These are phyloP conservation scores for Oxyria digyna DNA, from an alignment of 148 eudicot genomes.

Conservation along the genomic window DNA sequence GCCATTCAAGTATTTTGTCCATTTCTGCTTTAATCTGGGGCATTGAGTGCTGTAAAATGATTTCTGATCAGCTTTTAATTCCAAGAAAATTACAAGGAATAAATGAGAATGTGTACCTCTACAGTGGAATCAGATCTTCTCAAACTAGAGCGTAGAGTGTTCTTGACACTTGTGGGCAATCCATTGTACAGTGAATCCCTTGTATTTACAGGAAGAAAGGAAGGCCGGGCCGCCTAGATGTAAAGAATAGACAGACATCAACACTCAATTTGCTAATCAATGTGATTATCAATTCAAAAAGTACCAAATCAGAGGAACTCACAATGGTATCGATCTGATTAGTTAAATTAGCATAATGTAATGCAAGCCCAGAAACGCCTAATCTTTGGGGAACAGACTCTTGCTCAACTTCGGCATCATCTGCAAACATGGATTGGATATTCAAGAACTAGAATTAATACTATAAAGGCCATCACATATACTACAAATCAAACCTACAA, in stretches of 20 bases:
- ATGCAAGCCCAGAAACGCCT: slow-evolving; percentile 82
- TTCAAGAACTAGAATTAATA: background rate
- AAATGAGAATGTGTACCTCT: slow-evolving; percentile 32
- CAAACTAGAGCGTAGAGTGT: slow-evolving; percentile 53
- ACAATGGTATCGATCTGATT: slow-evolving; percentile 90
- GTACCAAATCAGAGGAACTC: slow-evolving; percentile 18
- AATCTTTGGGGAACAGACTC: slow-evolving; percentile 41
- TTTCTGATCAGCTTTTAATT: background rate
- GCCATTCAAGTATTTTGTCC: slow-evolving; percentile 90
- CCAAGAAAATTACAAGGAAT: background rate
- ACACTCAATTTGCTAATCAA: background rate
- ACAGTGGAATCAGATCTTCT: slow-evolving; percentile 30
- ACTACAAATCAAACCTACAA: background rate
- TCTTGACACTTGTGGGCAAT: slow-evolving; percentile 61
- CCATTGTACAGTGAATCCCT: slow-evolving; percentile 78
- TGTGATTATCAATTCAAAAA: background rate
- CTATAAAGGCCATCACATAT: background rate
- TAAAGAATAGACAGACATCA: background rate
- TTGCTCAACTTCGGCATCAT: slow-evolving; percentile 19
- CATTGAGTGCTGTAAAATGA: slow-evolving; percentile 43
- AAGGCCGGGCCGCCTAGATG: slow-evolving; percentile 68
- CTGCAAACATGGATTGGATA: slow-evolving; percentile 20
- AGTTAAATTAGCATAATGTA: slow-evolving; percentile 81
- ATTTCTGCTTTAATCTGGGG: slow-evolving; percentile 85
- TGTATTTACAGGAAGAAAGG: slow-evolving; percentile 69